Evolutionary conservation across 768 basidiomycete species (phyloP).

Genomic region (Exidia glandulosa): DNA sequence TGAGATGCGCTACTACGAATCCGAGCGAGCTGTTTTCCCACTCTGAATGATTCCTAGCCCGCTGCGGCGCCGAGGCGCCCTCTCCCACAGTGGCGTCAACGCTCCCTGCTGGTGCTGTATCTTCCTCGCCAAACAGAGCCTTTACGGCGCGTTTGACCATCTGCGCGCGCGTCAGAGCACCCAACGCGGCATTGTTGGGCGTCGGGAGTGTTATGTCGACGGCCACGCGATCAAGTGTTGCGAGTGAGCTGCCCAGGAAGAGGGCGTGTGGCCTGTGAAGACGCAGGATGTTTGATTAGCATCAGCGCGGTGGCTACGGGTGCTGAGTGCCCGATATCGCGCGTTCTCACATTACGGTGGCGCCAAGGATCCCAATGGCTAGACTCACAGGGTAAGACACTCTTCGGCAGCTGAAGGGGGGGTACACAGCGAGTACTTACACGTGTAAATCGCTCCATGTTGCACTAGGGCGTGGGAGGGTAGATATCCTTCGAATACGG

Average conservation of each 20-base stretch:
- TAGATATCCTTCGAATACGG: slow-evolving; percentile 65
- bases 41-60: slow-evolving; percentile 21
- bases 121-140: slow-evolving; percentile 16
- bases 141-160: slow-evolving; percentile 8
- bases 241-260: slow-evolving; percentile 79
- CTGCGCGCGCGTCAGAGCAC: slow-evolving; percentile 10
- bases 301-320: not conserved
- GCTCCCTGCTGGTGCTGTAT: too few species aligned
- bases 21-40: slow-evolving; percentile 42
- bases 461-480: slow-evolving; percentile 56
- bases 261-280: slow-evolving; percentile 61
- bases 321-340: too few species aligned
- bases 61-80: not conserved
- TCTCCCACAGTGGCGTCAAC: too few species aligned
- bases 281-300: not conserved
- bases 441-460: slow-evolving; percentile 50
- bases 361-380: slow-evolving; percentile 68
- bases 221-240: slow-evolving; percentile 66
- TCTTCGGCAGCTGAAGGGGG: slow-evolving; percentile 18
- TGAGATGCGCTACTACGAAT: slow-evolving; percentile 53
- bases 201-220: slow-evolving; percentile 17
- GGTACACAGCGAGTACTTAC: slow-evolving; percentile 32
- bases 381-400: slow-evolving; percentile 1
- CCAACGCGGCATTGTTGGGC: slow-evolving; percentile 14
- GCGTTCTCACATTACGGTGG: slow-evolving; percentile 67